Conservation (phyloP, 805 yeast species). For the Lachancea quebecensis region DNA sequence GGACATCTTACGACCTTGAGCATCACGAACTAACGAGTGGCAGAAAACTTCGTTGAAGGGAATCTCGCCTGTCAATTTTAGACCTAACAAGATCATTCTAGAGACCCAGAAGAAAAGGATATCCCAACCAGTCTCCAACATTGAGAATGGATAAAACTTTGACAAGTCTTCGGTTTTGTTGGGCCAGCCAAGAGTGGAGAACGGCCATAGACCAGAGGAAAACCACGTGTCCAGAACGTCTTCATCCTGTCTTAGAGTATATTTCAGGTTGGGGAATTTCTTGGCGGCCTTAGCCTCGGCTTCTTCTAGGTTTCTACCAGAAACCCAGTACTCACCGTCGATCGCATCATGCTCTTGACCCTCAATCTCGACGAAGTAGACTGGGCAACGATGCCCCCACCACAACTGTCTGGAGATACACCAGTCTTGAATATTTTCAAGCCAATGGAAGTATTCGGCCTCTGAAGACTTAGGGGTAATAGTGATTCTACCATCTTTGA, state of each 20-base stretch:
- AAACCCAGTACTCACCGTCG: constrained; percentile 79
- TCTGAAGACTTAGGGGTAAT: constrained; percentile 87
- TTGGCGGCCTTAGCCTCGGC: constrained; percentile 74
- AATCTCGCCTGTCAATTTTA: constrained; percentile 81
- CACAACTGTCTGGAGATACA: constrained; percentile 91
- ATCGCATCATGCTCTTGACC: constrained; percentile 55
- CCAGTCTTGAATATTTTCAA: constrained; percentile 97
- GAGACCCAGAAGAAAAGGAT: constrained; percentile 98
- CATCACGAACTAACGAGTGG: constrained; percentile 97
- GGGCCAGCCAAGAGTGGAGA: constrained; percentile 97
- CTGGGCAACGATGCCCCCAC: constrained; percentile 99
- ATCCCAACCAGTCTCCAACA: constrained; percentile 99
- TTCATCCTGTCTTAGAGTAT: constrained; percentile 87
- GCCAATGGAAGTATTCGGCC: constrained; percentile 91
- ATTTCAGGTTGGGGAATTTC: constrained; percentile 63
- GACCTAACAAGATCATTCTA: constrained; percentile 88
- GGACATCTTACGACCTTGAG: constrained; percentile 99
- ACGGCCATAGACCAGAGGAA: constrained; percentile 97
- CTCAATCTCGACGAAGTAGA: constrained; percentile 77
- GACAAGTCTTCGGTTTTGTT: constrained; percentile 64
- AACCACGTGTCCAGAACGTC: constrained; percentile 99
- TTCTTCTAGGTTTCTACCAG: constrained; percentile 78
- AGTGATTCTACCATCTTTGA: constrained; percentile 68
- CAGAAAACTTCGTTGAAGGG: constrained; percentile 97
- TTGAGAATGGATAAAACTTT: constrained; percentile 79